Evolutionary conservation across 1,139 yeast species (phyloP), one percentile per base, ranked within the genome.

Genomic region (Hyphopichia fennica): DNA sequence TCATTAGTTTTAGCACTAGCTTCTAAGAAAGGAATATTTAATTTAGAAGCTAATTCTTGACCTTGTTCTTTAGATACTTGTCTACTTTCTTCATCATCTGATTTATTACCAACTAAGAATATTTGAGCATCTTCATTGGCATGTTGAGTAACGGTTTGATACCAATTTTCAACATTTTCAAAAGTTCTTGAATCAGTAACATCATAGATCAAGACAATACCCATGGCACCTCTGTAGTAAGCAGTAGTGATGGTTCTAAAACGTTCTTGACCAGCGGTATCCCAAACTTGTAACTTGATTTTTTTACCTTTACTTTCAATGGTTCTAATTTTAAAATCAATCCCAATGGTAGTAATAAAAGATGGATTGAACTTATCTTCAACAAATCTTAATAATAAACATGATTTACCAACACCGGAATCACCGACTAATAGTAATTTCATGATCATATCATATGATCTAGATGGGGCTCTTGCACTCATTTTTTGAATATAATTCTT

Each of bases 221-320:
- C 99, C 95, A 90, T 89, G 45, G 99, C 99, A 44, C 98, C 97
- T 67, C 99, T 82, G 72, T 95, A 93, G 69, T 95, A 93, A 9
- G 99, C 97, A 17, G 98, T 90, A 39, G 99, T 93, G 66, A 93
- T 93, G 42, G 99, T 93, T 74, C 97, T 83, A 77, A 93, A 93
- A 57, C 99, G 79, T 67, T 93, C 99, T 70, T 93, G 99, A 22
- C 99, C 99, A 6, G 99, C 99, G 32, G 99, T 93, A 65, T 93
- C 99, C 99, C 99, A 93, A 35, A 93, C 90, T 67, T 93, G 99
- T 60, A 93, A 79, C 70, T 93, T 93, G 67, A 95, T 87, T 55
- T 86, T 84, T 67, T 88, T 87, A 45, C 96, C 96, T 53, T 91
- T 93, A 54, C 93, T 79, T 57, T 91, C 97, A 53, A 91, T 90